These are phyloP conservation scores for Gossypium lobatum DNA, from an alignment of 441 rosid genomes.

Conservation along the genomic window DNA sequence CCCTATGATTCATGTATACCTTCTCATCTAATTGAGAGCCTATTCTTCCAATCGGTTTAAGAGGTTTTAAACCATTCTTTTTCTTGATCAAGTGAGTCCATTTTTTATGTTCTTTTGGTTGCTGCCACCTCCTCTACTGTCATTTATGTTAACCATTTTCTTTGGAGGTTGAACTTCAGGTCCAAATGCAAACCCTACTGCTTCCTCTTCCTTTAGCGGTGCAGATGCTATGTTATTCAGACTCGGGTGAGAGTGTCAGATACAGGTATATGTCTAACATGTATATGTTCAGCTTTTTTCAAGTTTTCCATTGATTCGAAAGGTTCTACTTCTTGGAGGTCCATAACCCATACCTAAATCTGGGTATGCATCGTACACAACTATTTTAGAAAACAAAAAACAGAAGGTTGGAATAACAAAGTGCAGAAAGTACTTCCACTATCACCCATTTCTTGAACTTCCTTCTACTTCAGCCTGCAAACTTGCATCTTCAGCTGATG, in stretches of 20 bases:
- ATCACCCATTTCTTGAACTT: not conserved
- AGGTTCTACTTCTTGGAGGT: too few species aligned
- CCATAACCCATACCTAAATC: too few species aligned
- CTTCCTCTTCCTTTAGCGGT: not conserved
- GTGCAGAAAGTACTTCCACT: not conserved
- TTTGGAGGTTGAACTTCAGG: slow-evolving; percentile 26
- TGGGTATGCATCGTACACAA: too few species aligned
- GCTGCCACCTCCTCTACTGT: slow-evolving; percentile 28
- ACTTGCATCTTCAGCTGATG: not conserved
- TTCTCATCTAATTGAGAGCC: slow-evolving; percentile 24
- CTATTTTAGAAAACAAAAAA: not conserved
- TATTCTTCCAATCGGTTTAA: slow-evolving; percentile 40
- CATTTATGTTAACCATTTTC: slow-evolving; percentile 51
- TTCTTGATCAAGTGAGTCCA: slow-evolving; percentile 20
- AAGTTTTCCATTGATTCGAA: too few species aligned
- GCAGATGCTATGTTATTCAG: not conserved
- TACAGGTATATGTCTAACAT: not conserved
- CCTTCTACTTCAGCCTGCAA: not conserved
- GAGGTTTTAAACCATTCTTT: slow-evolving; percentile 27
- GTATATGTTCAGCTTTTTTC: not conserved
- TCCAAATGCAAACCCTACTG: slow-evolving; percentile 1
- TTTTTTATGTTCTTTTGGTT: slow-evolving; percentile 20
- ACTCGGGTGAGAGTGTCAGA: not conserved
- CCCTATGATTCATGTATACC: not conserved
- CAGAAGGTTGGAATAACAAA: not conserved